phyloP scores from a whole-genome alignment of 1,139 yeast genomes.

The Starmera stellimalicola region DNA sequence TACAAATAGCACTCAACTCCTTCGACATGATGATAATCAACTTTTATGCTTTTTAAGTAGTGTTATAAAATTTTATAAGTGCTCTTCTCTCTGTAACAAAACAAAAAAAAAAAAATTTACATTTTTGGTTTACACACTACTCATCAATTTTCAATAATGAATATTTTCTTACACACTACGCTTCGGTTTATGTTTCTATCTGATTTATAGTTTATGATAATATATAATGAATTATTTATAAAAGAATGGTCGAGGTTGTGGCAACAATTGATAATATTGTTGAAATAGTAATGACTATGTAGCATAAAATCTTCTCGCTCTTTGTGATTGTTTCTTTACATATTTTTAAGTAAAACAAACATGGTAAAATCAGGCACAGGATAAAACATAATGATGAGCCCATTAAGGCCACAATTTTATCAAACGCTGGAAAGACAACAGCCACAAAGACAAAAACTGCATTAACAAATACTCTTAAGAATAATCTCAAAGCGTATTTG shows the following conservation, averaged over 20 bases:
- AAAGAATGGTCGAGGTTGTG: slow-evolving; percentile 29
- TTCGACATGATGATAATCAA: slow-evolving; percentile 5
- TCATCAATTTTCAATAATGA: neutral
- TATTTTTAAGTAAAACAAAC: slow-evolving; percentile 55
- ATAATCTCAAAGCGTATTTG: slow-evolving; percentile 9
- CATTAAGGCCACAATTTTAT: slow-evolving; percentile 70
- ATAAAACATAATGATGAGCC: slow-evolving; percentile 79
- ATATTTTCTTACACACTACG: too few species aligned
- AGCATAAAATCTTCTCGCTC: slow-evolving; percentile 30
- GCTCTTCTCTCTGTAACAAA: neutral
- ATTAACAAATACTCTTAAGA: slow-evolving; percentile 30
- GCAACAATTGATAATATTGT: slow-evolving; percentile 42
- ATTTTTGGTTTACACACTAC: slow-evolving; percentile 2
- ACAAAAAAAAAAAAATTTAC: neutral
- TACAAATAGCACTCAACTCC: slow-evolving; percentile 3
- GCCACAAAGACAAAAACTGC: slow-evolving; percentile 40
- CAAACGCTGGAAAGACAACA: slow-evolving; percentile 64
- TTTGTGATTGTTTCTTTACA: slow-evolving; percentile 37
- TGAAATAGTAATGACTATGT: slow-evolving; percentile 37
- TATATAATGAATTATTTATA: too few species aligned
- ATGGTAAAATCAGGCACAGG: slow-evolving; percentile 72
- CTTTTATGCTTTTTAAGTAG: neutral
- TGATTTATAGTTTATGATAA: neutral
- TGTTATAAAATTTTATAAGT: neutral
- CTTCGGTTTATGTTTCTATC: too few species aligned